Conservation (phyloP, 805 yeast genomes). For the Monosporozyma yasuniensis region DNA sequence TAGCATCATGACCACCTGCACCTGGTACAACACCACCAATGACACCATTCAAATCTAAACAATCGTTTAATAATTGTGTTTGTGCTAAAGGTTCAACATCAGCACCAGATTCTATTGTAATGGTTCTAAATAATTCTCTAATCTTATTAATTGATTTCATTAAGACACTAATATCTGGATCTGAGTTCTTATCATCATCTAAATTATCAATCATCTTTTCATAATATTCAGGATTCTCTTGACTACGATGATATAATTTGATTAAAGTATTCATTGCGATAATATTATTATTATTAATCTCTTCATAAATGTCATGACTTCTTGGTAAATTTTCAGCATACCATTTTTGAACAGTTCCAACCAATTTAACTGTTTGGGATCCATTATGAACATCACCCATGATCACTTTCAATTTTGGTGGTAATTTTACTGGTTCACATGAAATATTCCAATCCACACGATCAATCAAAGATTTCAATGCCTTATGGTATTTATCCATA, state of each 20-base stretch:
- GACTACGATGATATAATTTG: conserved; percentile 15
- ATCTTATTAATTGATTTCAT: conserved; percentile 39
- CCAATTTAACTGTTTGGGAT: conserved; percentile 89
- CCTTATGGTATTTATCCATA: conserved; percentile 19
- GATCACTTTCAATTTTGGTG: conserved; percentile 55
- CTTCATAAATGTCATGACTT: conserved; percentile 44
- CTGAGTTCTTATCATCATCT: conserved; percentile 6
- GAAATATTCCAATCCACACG: conserved; percentile 51
- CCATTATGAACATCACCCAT: conserved; percentile 96
- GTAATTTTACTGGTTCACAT: conserved; percentile 51
- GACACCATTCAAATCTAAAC: conserved; percentile 57
- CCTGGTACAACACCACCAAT: conserved; percentile 97
- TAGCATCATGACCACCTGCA: conserved; percentile 96
- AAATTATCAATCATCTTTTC: conserved; percentile 16
- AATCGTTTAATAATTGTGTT: conserved; percentile 55
- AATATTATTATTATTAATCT: conserved; percentile 56
- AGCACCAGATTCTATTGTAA: conserved; percentile 64
- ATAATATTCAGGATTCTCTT: conserved; percentile 32
- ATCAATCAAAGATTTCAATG: conserved; percentile 34
- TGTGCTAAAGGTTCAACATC: conserved; percentile 83
- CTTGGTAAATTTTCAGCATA: conserved; percentile 40
- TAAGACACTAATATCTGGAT: conserved; percentile 29
- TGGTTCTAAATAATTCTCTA: conserved; percentile 46
- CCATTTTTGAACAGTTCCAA: conserved; percentile 70
- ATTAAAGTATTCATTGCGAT: conserved; percentile 37